Percentiles rank a stretch among this genome's conserved stretches.
Conservation (phyloP, 331 rosid species). For the Malus hybrid region DNA sequence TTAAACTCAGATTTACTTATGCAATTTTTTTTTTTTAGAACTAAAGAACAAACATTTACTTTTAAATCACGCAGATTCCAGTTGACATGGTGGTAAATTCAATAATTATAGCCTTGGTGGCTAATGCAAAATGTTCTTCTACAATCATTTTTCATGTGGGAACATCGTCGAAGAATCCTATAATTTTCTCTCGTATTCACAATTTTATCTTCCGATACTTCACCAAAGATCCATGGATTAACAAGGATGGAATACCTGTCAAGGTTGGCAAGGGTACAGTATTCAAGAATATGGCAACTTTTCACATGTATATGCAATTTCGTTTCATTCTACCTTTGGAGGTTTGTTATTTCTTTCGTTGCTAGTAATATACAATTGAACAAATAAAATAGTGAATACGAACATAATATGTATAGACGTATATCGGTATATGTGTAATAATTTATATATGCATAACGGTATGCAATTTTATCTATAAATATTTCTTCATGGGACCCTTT, state of each 20-base stretch:
- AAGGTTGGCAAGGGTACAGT: slow-evolving; percentile 23
- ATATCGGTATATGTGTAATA: too few relatives aligned
- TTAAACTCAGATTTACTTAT: too few relatives aligned
- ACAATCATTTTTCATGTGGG: slow-evolving; percentile 49
- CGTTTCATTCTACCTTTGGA: slow-evolving; percentile 43
- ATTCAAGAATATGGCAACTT: slow-evolving; percentile 25
- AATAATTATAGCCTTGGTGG: slow-evolving; percentile 45
- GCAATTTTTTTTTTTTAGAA: too few relatives aligned
- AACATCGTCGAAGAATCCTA: slow-evolving; percentile 45
- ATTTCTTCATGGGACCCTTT: neutral
- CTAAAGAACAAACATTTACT: neutral
- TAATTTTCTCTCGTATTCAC: slow-evolving; percentile 8
- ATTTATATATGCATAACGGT: too few relatives aligned
- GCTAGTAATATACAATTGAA: too few relatives aligned
- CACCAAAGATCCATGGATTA: slow-evolving; percentile 32
- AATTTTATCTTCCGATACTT: slow-evolving; percentile 25
- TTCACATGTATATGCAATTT: slow-evolving; percentile 35
- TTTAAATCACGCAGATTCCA: slow-evolving; percentile 39
- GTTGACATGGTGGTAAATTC: slow-evolving; percentile 79
- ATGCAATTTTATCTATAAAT: neutral
- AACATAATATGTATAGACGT: too few relatives aligned
- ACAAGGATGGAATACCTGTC: slow-evolving; percentile 34
- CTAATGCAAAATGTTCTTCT: slow-evolving; percentile 27
- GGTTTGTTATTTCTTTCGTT: slow-evolving; percentile 22
- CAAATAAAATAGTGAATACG: too few relatives aligned